Base-by-base conservation (phyloP, 305 asterid genomes). In the Rubia occidens region DNA sequence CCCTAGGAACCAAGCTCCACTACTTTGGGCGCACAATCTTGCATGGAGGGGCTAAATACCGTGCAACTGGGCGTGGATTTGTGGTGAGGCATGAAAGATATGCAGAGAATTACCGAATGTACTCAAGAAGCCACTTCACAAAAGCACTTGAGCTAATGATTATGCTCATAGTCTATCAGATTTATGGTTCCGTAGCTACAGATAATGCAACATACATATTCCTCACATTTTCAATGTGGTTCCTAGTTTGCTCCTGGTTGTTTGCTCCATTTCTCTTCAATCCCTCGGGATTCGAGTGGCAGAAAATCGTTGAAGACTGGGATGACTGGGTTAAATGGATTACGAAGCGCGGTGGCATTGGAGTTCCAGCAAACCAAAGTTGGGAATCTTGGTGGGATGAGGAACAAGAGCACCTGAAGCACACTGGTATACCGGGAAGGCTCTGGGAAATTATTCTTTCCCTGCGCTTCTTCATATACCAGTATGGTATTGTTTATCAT, bases 11-110 rank as follows among this genome's bases (percentile, higher is more conserved):
- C 53, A 93, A 93, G 82, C 87, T 86, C 67, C 98, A 94, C 79
- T 94, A 94, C 85, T 94, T 87, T 79, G 98, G 99, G 39, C 87
- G 99, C 47, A 94, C 99, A 11, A 69, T 94, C 68, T 81, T 94
- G 64, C 99, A 94, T 13, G 99, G 99, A 10, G 99, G 99, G 59
- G 97, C 99, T 14, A 86, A 89, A 75, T 94, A 94, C 78, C 83
- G 99, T 71, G 99, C 99, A 82, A 94, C 99, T 21, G 99, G 99
- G 56, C 97, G 97, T 80, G 99, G 99, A 43, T 94, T 94, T 74
- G 97, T 94, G 8, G 99, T 94, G 76, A 82, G 85, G 45, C 99
- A 94, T 59, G 99, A 90, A 78, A 94, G 88, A 75, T 94, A 84
- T 69, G 95, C 96, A 9, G 97, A 94, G 72, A 90, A 94, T 72